Evolutionary conservation across 208 protist species (phyloP).

Genomic region (Porcisia deanei): DNA sequence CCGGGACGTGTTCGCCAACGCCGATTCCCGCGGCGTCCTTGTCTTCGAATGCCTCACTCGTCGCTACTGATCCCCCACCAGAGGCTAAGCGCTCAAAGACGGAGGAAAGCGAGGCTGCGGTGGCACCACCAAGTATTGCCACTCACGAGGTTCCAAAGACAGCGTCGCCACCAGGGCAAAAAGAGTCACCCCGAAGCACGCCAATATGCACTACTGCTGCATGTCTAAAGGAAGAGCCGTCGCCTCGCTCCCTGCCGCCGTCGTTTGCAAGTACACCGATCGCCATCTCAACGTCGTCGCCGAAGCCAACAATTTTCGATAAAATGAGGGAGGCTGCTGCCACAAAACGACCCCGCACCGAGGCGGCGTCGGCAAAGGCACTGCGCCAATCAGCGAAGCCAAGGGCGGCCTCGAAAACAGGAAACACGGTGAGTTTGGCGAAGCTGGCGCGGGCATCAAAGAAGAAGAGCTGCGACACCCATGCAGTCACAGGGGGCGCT

Average conservation of each 20-base stretch:
- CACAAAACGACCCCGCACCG: constrained; percentile 15
- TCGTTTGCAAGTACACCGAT: not conserved
- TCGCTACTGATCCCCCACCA: not conserved
- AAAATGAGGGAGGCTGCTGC: constrained; percentile 35
- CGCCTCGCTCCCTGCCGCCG: not conserved
- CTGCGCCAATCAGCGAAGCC: constrained; percentile 6
- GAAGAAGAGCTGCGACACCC: constrained; percentile 7
- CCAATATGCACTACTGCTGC: not conserved
- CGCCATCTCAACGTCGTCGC: not conserved
- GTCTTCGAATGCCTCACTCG: not conserved
- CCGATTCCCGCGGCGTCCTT: not conserved
- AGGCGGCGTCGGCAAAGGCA: not conserved
- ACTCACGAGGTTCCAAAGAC: not conserved
- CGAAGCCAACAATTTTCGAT: constrained; percentile 42
- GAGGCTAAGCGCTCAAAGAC: not conserved
- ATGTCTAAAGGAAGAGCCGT: not conserved
- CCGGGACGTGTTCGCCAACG: not conserved
- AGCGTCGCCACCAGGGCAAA: not conserved
- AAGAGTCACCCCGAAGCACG: not conserved
- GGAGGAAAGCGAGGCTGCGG: not conserved
- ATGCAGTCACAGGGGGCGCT: not conserved
- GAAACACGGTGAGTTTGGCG: constrained; percentile 51
- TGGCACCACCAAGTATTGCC: not conserved
- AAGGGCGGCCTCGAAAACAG: constrained; percentile 32
- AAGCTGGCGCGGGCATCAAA: constrained; percentile 77